phyloP scores from a whole-genome alignment of 208 protist genomes.

The Leishmania lainsoni region DNA sequence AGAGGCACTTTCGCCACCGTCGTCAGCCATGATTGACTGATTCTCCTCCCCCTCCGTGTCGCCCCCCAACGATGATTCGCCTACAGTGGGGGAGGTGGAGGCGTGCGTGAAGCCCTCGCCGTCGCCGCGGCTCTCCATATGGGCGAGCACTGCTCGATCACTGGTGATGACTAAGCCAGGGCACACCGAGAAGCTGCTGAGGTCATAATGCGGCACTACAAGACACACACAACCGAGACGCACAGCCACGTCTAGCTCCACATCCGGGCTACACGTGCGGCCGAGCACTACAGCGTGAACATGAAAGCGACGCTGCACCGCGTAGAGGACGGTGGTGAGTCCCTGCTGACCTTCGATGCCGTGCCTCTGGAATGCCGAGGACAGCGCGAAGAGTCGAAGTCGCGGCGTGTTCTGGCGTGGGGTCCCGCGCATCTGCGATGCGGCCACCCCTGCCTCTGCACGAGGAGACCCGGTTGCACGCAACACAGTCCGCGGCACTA shows the following conservation, averaged over 20 bases:
- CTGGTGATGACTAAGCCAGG: conserved; percentile 5
- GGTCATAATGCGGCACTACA: conserved; percentile 17
- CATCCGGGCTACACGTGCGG: conserved; percentile 3
- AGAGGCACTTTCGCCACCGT: not conserved
- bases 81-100: not conserved
- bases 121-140: not conserved
- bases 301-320: conserved; percentile 29
- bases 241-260: conserved; percentile 37
- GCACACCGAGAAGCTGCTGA: not conserved
- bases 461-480: not conserved
- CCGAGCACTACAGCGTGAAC: conserved; percentile 38
- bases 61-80: too few species aligned
- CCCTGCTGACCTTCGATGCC: conserved; percentile 14
- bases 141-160: conserved; percentile 11
- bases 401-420: not conserved
- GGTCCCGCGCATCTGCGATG: not conserved
- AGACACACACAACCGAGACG: conserved; percentile 39
- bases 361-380: conserved; percentile 29
- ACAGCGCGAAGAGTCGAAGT: conserved; percentile 44
- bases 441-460: not conserved
- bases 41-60: conserved; percentile 9
- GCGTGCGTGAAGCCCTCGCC: not conserved
- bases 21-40: not conserved
- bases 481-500: not conserved
- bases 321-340: conserved; percentile 8